Evolutionary conservation across 805 yeast species (phyloP), one percentile per base, ranked within the genome.

Genomic region (Sporopachydermia lactativora): DNA sequence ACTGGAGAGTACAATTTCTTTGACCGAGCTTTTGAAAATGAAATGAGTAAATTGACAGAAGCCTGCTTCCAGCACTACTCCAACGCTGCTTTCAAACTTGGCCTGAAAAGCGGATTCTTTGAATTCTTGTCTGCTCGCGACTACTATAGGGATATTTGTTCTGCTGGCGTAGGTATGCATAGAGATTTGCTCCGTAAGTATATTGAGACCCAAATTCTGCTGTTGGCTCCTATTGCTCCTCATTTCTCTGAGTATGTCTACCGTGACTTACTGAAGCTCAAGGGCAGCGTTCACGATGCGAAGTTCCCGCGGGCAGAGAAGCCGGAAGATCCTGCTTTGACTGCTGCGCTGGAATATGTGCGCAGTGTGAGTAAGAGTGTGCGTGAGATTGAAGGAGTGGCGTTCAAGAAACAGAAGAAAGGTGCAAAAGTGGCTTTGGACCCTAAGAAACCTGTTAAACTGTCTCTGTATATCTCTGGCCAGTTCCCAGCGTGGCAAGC

Each of bases 71-170:
- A 72, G 46, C 77, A 77, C 52, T 92, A 81, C 59, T 70, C 68
- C 16, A 65, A 61, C 38, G 82, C 96, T 34, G 71, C 77, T 57
- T 92, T 77, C 69, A 89, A 92, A 66, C 73, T 74, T 46, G 98
- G 95, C 35, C 73, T 92, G 60, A 89, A 89, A 65, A 70, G 70
- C 41, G 96, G 96, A 50, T 71, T 92, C 52, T 92, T 89, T 52
- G 98, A 92, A 60, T 81, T 78, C 73, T 97, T 88, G 66, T 74
- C 86, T 42, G 78, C 96, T 24, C 81, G 98, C 67, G 98, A 92
- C 64, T 88, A 80, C 66, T 92, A 92, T 68, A 79, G 98, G 66
- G 98, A 92, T 51, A 70, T 77, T 6, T 68, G 73, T 41, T 51
- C 58, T 24, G 62, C 73, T 18, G 61, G 69, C 24, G 59, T 62